Percentiles rank a stretch among this genome's conserved stretches.
phyloP scores from a whole-genome alignment of 2,329 filamentous ascomycete species.

The Pseudofabraea citricarpa region DNA sequence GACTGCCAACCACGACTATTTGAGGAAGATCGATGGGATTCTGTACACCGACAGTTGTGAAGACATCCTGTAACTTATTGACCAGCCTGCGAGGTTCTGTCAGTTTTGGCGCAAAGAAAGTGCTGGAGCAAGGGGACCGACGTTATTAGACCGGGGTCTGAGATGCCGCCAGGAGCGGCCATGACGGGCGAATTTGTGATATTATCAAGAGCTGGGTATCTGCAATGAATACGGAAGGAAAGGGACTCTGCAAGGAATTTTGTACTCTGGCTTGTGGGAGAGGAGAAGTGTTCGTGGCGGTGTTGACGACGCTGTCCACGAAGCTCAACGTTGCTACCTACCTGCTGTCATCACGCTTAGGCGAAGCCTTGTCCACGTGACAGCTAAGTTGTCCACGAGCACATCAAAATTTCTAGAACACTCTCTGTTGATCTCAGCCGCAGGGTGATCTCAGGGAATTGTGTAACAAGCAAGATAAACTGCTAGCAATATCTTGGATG shows the following conservation, averaged over 20 bases:
- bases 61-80: slow-evolving; percentile 99
- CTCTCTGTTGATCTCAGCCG: too few species aligned
- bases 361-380: too few species aligned
- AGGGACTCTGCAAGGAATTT: neutral
- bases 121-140: slow-evolving; percentile 31
- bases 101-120: slow-evolving; percentile 20
- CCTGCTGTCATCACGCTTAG: neutral
- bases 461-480: too few species aligned
- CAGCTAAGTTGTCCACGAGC: too few species aligned
- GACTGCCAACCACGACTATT: slow-evolving; percentile 96
- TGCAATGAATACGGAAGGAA: neutral
- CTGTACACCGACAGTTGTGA: slow-evolving; percentile 95
- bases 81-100: slow-evolving; percentile 58
- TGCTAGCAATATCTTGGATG: too few species aligned
- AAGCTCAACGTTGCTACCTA: neutral
- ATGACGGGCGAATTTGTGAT: slow-evolving; percentile 13
- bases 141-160: slow-evolving; percentile 64
- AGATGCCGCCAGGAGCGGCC: slow-evolving; percentile 50
- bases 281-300: neutral
- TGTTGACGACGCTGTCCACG: neutral
- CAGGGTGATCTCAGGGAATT: too few species aligned
- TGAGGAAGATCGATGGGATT: slow-evolving; percentile 98
- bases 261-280: neutral
- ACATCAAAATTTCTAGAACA: too few species aligned
- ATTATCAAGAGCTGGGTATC: slow-evolving; percentile 4